phyloP scores from a whole-genome alignment of 2,329 filamentous ascomycete genomes.

The Fusarium xyrophilum region DNA sequence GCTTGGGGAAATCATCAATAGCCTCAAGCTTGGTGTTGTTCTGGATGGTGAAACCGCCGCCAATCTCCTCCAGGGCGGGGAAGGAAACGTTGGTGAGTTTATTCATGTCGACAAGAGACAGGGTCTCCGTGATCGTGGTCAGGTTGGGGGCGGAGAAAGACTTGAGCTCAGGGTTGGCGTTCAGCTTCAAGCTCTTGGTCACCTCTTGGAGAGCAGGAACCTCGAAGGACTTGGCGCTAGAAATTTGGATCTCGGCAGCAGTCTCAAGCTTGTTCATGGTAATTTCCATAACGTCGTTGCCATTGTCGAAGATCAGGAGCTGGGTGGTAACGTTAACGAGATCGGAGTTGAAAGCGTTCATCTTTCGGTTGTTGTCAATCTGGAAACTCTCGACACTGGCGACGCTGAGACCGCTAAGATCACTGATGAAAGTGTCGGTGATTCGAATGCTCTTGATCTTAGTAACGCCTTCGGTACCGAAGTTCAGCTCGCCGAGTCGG shows the following conservation, averaged over 20 bases:
- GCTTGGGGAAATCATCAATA: constrained; percentile 71
- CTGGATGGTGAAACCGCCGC: constrained; percentile 82
- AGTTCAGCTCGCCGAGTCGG: constrained; percentile 57
- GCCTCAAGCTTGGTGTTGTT: constrained; percentile 81
- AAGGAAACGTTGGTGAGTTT: constrained; percentile 77
- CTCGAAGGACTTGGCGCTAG: constrained; percentile 76
- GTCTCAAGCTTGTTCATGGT: constrained; percentile 79
- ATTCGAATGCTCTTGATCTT: constrained; percentile 74
- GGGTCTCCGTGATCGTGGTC: constrained; percentile 63
- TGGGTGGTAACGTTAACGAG: constrained; percentile 75
- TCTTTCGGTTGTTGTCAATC: constrained; percentile 88
- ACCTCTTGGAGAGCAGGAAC: constrained; percentile 76
- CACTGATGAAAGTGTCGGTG: constrained; percentile 83
- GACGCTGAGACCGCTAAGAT: constrained; percentile 82
- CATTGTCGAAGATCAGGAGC: constrained; percentile 82
- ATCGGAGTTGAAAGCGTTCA: constrained; percentile 77
- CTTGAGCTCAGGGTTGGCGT: constrained; percentile 73
- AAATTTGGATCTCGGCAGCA: constrained; percentile 60
- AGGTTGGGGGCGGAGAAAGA: constrained; percentile 72
- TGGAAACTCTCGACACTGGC: constrained; percentile 73
- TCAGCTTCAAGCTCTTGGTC: constrained; percentile 83
- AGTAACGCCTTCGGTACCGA: constrained; percentile 65
- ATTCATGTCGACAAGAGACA: constrained; percentile 70
- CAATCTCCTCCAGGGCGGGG: constrained; percentile 70
- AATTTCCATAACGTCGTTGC: constrained; percentile 68